phyloP scores from a whole-genome alignment of 257 asterid genomes.

The Solanum bulbocastanum region DNA sequence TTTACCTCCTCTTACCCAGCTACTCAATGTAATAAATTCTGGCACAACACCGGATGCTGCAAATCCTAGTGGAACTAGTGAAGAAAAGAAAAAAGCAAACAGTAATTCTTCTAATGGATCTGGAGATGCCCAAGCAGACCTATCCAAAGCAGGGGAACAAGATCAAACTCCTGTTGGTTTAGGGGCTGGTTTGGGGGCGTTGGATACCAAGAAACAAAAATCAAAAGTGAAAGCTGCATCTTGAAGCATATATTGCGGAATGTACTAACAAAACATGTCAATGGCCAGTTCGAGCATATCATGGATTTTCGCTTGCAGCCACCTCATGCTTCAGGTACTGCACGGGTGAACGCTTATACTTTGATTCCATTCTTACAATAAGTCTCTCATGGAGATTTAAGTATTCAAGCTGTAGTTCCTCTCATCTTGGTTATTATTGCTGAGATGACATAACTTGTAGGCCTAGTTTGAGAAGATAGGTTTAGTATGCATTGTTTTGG shows the following conservation, averaged over 20 bases:
- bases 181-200: constrained; percentile 54
- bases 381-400: not conserved
- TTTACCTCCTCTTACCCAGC: constrained; percentile 54
- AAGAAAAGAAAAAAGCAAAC: constrained; percentile 28
- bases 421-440: not conserved
- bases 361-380: not conserved
- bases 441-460: not conserved
- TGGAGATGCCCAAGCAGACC: constrained; percentile 9
- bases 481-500: not conserved
- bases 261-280: not conserved
- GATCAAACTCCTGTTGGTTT: constrained; percentile 63
- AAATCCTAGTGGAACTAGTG: constrained; percentile 14
- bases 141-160: constrained; percentile 18
- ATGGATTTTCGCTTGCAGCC: not conserved
- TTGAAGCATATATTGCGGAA: constrained; percentile 2
- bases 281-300: not conserved
- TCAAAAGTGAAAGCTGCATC: constrained; percentile 35
- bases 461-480: constrained; percentile 3
- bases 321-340: not conserved
- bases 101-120: constrained; percentile 28
- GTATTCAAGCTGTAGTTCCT: not conserved
- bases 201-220: constrained; percentile 63
- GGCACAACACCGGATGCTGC: constrained; percentile 23
- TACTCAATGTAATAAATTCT: constrained; percentile 46
- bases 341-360: not conserved